Conservation (phyloP, 148 eudicot genomes). For the Euryodendron excelsum region DNA sequence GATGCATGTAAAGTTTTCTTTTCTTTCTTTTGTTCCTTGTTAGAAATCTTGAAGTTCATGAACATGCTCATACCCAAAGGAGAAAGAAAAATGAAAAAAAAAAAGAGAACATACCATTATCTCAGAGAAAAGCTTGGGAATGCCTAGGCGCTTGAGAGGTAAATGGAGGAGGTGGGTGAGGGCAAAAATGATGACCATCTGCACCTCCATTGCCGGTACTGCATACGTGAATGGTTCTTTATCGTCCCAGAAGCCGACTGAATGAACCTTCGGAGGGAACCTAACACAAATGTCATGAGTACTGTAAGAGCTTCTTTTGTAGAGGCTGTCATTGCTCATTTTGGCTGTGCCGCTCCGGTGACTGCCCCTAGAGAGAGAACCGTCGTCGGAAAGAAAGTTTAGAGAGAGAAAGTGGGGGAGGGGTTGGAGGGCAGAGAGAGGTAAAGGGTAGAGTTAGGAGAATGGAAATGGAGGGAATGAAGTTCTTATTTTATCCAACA, state of each 20-base stretch:
- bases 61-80: neutral
- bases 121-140: slow-evolving; percentile 33
- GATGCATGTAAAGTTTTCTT: too few relatives aligned
- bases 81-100: neutral
- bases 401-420: too few relatives aligned
- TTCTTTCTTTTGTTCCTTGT: neutral
- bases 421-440: too few relatives aligned
- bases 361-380: too few relatives aligned
- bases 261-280: slow-evolving; percentile 20
- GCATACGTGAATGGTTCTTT: slow-evolving; percentile 13
- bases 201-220: slow-evolving; percentile 22
- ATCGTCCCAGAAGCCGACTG: slow-evolving; percentile 14
- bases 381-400: too few relatives aligned
- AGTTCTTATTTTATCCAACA: too few relatives aligned
- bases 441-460: too few relatives aligned
- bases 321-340: neutral
- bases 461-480: neutral
- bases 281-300: slow-evolving; percentile 12
- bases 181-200: slow-evolving; percentile 22
- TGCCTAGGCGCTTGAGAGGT: slow-evolving; percentile 25
- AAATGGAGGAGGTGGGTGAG: slow-evolving; percentile 26
- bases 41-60: neutral
- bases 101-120: slow-evolving; percentile 15
- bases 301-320: neutral
- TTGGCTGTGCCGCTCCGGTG: too few relatives aligned